Evolutionary conservation across 2,329 filamentous ascomycete species (phyloP), one percentile per base, ranked within the genome.

Genomic region (Scedosporium minutisporum): DNA sequence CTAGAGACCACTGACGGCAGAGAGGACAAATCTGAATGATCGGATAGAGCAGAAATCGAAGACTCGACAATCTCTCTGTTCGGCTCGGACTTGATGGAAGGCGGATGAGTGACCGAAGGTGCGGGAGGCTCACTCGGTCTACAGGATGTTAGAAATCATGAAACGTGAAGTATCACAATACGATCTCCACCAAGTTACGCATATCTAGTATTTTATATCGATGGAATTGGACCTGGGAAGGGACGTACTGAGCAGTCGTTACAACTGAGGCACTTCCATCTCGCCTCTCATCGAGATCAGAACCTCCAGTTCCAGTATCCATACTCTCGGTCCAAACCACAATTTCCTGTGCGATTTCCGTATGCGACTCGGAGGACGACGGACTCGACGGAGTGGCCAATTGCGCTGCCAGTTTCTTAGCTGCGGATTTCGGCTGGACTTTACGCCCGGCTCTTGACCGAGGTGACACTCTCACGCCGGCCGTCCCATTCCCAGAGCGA

Each of bases 11-110:
- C 80, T 6, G 82, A 81, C n/a, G 77, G 77, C 18, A 76, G 73
- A 25, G 83, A 85, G 58, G 82, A 82, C 27, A 81, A 70, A 57
- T 85, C 82, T 60, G 83, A 86, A 27, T 77, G 73, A 63, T 86
- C 83, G 65, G 82, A 82, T 38, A 80, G 66, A 63, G 73, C 75
- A 18, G 81, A 82, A 21, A 80, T 73, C n/a, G 82, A 83, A 14
- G 83, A 86, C 57, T 76, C 75, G 65, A 82, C 75, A 12, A 18
- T 23, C 33, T 62, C 42, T 21, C 51, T 41, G 41, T n/a, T 57
- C 33, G 16, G 46, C 38, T 58, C 53, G 16, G 25, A 53, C n/a
- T 46, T 55, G 6, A 55, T 23, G 18, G 18, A 14, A 10, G 23
- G 51, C 7, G 23, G 12, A n/a, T 59, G 57, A 27, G 16, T 12